These are phyloP conservation scores for Aspergillus biplanus DNA, from an alignment of 495 filamentous ascomycete genomes.

Conservation along the genomic window DNA sequence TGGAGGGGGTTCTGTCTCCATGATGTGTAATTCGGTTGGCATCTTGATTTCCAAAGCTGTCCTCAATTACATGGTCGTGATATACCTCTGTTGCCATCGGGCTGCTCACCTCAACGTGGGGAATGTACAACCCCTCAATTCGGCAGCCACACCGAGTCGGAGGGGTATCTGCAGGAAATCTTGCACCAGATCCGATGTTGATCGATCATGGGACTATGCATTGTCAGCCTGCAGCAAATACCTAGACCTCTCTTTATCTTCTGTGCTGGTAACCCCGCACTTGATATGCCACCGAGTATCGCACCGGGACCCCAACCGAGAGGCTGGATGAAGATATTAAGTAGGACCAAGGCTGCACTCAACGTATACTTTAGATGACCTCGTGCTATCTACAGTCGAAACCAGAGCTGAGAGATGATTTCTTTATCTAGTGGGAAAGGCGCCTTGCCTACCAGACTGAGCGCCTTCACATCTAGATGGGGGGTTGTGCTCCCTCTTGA, in stretches of 20 bases:
- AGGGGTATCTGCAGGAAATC: neutral
- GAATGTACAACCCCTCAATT: neutral
- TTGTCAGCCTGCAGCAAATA: neutral
- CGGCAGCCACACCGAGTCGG: neutral
- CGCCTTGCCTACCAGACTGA: neutral
- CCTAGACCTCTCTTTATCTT: neutral
- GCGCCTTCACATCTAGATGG: neutral
- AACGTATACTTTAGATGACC: neutral
- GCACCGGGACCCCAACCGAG: neutral
- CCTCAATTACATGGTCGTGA: neutral
- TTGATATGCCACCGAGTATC: neutral
- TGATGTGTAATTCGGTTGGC: neutral
- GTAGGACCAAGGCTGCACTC: neutral
- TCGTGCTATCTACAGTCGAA: neutral
- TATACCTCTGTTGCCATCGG: neutral
- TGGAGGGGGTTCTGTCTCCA: neutral
- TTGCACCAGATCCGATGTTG: neutral
- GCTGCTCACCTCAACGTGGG: neutral
- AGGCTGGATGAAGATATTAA: neutral
- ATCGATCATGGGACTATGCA: neutral
- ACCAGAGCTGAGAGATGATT: neutral
- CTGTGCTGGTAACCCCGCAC: neutral
- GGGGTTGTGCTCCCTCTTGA: neutral
- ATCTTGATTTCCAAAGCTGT: no score
- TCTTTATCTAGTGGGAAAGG: neutral